phyloP scores from a whole-genome alignment of 2,329 filamentous ascomycete genomes.

The Graphilbum sp. region DNA sequence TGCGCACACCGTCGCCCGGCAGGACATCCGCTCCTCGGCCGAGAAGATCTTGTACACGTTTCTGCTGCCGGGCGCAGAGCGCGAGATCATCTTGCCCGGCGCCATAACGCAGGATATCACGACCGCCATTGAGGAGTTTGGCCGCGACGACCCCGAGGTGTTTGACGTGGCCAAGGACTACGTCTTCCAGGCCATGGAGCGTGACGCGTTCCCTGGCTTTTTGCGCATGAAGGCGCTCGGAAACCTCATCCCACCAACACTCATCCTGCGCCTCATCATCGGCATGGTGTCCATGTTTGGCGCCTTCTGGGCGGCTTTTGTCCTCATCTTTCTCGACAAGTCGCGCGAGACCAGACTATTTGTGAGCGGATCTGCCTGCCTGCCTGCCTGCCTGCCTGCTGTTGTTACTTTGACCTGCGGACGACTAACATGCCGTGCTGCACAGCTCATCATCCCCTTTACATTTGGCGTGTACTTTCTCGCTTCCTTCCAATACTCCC shows the following conservation, averaged over 20 bases:
- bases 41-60: slow-evolving; percentile 99
- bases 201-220: slow-evolving; percentile 97
- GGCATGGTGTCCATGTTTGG: slow-evolving; percentile 78
- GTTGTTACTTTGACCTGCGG: slow-evolving; percentile 8
- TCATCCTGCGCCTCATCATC: slow-evolving; percentile 70
- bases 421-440: neutral
- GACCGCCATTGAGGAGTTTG: slow-evolving; percentile 73
- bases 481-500: slow-evolving; percentile 83
- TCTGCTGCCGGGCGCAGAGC: slow-evolving; percentile 82
- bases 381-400: slow-evolving; percentile 11
- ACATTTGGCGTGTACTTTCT: slow-evolving; percentile 80
- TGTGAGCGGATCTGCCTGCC: too few species aligned
- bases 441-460: slow-evolving; percentile 64
- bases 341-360: slow-evolving; percentile 61
- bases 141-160: slow-evolving; percentile 88
- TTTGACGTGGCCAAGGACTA: slow-evolving; percentile 98
- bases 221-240: slow-evolving; percentile 87
- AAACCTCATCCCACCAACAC: slow-evolving; percentile 82
- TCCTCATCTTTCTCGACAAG: slow-evolving; percentile 80
- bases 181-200: slow-evolving; percentile 98
- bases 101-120: slow-evolving; percentile 78
- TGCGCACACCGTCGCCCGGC: slow-evolving; percentile 65
- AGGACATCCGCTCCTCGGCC: slow-evolving; percentile 82
- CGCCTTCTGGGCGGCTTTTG: slow-evolving; percentile 85
- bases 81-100: slow-evolving; percentile 86